Conservation (phyloP, 306 rosid species). For the Quercus aquifolioides region DNA sequence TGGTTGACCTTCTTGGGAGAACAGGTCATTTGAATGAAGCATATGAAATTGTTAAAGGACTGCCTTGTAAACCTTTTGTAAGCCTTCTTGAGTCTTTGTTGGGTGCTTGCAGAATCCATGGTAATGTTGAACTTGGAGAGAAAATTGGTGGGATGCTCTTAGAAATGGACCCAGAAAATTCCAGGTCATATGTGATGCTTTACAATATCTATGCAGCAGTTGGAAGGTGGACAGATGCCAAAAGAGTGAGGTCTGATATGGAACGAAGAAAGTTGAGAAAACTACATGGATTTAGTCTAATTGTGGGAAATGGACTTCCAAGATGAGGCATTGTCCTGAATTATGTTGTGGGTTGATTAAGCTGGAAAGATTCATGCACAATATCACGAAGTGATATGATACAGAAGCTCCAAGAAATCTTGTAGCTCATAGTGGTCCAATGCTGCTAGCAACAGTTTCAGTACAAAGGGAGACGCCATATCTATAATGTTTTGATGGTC, state of each 20-base stretch:
- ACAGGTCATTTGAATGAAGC: constrained; percentile 32
- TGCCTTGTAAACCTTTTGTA: constrained; percentile 19
- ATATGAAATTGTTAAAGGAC: constrained; percentile 15
- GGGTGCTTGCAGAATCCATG: constrained; percentile 33
- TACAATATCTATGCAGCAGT: constrained; percentile 32
- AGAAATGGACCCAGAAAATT: constrained; percentile 23
- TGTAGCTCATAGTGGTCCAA: not conserved
- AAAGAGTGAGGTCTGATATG: constrained; percentile 28
- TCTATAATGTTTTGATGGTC: too few species aligned
- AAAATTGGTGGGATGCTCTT: constrained; percentile 9
- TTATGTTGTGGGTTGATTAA: not conserved
- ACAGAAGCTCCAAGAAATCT: not conserved
- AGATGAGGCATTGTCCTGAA: not conserved
- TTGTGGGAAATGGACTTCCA: not conserved
- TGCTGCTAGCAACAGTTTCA: not conserved
- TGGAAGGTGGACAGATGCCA: constrained; percentile 33
- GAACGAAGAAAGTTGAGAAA: constrained; percentile 23
- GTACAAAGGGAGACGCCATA: not conserved
- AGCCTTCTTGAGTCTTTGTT: constrained; percentile 27
- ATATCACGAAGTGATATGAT: not conserved
- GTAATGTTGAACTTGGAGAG: constrained; percentile 26
- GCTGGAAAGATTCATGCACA: not conserved
- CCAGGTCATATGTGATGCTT: constrained; percentile 27
- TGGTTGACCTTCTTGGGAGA: constrained; percentile 41
- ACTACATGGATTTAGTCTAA: constrained; percentile 21